Conservation (phyloP, 129 eudicot genomes). For the carrot (Daucus carota) region DNA sequence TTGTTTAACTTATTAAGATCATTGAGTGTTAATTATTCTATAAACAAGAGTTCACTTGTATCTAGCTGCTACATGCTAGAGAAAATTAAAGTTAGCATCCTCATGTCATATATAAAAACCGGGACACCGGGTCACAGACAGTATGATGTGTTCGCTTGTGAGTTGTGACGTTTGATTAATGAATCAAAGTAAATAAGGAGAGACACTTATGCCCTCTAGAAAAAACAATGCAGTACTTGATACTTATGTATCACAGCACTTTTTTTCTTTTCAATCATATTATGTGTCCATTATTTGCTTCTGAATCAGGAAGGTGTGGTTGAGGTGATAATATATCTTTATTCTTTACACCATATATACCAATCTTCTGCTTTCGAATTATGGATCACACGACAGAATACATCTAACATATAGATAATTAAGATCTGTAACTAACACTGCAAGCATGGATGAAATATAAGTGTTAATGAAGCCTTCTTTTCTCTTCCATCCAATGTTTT, state of each 20-base stretch:
- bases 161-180: too few species aligned
- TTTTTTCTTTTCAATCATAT: too few species aligned
- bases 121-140: background rate
- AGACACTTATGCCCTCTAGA: background rate
- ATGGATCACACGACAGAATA: background rate
- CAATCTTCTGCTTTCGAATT: background rate
- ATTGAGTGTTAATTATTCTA: background rate
- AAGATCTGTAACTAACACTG: background rate
- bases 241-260: background rate
- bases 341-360: background rate
- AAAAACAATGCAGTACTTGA: background rate
- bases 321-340: background rate
- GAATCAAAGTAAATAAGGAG: background rate
- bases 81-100: background rate
- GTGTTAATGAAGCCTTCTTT: background rate
- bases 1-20: background rate
- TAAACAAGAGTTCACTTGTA: background rate
- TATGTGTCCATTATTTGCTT: background rate
- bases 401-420: background rate
- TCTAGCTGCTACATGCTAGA: background rate
- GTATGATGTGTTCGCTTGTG: background rate
- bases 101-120: background rate
- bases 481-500: background rate
- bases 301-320: background rate
- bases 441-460: background rate